These are phyloP conservation scores for Hymenoscyphus repandus DNA, from an alignment of 2,329 filamentous ascomycete genomes.

Conservation along the genomic window DNA sequence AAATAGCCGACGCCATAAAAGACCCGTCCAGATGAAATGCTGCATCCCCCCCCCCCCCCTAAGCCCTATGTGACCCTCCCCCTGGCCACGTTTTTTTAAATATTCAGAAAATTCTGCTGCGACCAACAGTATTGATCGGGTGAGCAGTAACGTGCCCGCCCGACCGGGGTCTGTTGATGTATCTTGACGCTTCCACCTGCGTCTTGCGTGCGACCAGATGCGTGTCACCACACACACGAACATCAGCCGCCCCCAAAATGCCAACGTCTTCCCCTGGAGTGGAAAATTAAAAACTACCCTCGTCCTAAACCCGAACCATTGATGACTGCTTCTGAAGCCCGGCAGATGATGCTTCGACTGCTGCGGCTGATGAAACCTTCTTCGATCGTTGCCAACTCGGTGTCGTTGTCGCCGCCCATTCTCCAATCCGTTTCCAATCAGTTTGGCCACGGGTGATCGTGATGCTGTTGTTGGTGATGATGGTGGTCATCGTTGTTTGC, in stretches of 20 bases:
- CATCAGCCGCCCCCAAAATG: slow-evolving; percentile 3
- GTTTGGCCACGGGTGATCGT: slow-evolving; percentile 15
- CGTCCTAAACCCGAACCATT: background rate
- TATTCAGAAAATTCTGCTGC: no score
- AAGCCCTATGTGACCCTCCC: background rate
- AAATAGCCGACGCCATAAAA: background rate
- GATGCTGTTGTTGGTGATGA: background rate
- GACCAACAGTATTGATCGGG: background rate
- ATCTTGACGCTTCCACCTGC: background rate
- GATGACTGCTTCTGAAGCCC: slow-evolving; percentile 4
- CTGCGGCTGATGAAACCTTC: background rate
- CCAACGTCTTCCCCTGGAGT: background rate
- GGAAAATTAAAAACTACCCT: background rate
- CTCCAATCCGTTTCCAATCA: background rate
- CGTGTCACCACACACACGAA: background rate
- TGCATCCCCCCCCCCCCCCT: background rate
- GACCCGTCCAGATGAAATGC: background rate
- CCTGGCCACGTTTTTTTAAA: background rate
- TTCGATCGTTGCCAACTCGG: background rate
- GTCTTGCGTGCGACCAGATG: no score
- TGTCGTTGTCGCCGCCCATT: background rate
- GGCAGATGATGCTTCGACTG: background rate
- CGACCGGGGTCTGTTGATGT: background rate
- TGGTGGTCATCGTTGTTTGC: slow-evolving; percentile 9
- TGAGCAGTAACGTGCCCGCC: background rate